Evolutionary conservation across 2,329 filamentous ascomycete genomes (phyloP).

Genomic region (Meredithiella fracta): DNA sequence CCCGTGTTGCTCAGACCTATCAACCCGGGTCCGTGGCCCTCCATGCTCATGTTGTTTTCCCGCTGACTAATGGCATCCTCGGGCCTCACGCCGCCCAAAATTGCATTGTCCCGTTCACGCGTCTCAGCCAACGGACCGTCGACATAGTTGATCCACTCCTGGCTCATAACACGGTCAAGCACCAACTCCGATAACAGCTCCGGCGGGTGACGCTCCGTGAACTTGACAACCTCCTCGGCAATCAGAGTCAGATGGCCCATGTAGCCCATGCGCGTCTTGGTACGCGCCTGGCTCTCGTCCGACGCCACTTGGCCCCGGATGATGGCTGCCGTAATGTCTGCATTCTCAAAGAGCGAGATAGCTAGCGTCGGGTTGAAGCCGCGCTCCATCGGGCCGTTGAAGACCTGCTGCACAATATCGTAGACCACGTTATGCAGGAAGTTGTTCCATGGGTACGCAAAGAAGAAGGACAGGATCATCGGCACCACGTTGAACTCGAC

Average conservation of each 20-base stretch:
- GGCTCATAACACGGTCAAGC: constrained; percentile 73
- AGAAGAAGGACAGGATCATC: constrained; percentile 96
- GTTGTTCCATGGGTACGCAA: constrained; percentile 98
- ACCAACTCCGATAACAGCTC: constrained; percentile 73
- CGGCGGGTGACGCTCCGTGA: constrained; percentile 82
- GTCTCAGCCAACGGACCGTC: constrained; percentile 88
- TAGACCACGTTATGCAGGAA: constrained; percentile 99
- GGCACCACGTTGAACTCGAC: constrained; percentile 88
- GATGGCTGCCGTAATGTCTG: constrained; percentile 78
- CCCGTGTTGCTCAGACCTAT: constrained; percentile 22
- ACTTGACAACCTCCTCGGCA: constrained; percentile 96
- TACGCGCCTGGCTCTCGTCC: constrained; percentile 68
- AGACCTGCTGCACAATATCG: constrained; percentile 96
- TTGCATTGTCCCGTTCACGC: constrained; percentile 91
- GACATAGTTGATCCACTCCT: constrained; percentile 87
- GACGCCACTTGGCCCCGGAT: constrained; percentile 78
- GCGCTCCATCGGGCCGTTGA: constrained; percentile 94
- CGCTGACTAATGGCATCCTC: constrained; percentile 75
- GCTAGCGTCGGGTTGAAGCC: constrained; percentile 83
- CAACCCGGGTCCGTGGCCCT: constrained; percentile 23
- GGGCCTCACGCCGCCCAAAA: constrained; percentile 83
- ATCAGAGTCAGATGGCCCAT: constrained; percentile 97
- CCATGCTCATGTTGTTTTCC: constrained; percentile 25
- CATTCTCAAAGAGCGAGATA: constrained; percentile 81
- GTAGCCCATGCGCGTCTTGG: constrained; percentile 84